A percentile compares a stretch with the other conserved stretches of the same genome.
These are phyloP conservation scores for Globisporangium solare DNA, from an alignment of 352 stramenopile genomes.

Conservation along the genomic window DNA sequence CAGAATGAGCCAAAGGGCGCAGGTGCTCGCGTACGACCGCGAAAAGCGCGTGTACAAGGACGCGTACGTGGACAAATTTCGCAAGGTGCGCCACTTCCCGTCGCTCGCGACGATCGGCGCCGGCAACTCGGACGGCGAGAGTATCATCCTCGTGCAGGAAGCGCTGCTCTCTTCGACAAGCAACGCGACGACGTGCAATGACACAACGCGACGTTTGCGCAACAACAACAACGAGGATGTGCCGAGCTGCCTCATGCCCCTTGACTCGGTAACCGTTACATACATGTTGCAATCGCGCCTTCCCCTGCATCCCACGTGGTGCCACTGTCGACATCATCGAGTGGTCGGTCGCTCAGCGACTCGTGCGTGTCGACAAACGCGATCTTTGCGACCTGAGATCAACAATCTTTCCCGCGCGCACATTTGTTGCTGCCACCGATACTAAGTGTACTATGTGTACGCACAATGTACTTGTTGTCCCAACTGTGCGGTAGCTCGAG, in stretches of 20 bases:
- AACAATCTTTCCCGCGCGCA: too few species aligned
- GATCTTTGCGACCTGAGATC: too few species aligned
- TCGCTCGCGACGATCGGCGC: constrained; percentile 48
- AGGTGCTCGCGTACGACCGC: constrained; percentile 56
- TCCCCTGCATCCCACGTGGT: neutral
- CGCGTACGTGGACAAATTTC: constrained; percentile 67
- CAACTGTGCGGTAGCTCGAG: constrained; percentile 29
- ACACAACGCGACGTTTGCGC: constrained; percentile 6
- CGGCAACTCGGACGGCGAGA: constrained; percentile 39
- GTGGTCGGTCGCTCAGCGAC: too few species aligned
- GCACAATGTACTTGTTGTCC: neutral
- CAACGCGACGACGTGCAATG: constrained; percentile 1
- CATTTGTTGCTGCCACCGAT: neutral
- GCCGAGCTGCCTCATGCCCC: constrained; percentile 44
- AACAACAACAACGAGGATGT: constrained; percentile 21
- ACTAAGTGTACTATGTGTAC: neutral
- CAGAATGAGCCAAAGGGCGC: constrained; percentile 38
- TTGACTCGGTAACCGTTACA: constrained; percentile 37
- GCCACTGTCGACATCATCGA: neutral
- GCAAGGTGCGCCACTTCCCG: constrained; percentile 70
- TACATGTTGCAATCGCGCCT: neutral
- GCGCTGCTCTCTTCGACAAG: constrained; percentile 5
- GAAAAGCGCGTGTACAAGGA: constrained; percentile 79
- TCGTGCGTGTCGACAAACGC: neutral
- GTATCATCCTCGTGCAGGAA: constrained; percentile 69